Conservation (phyloP, 768 basidiomycete genomes). For the Lactarius sanguifluus region DNA sequence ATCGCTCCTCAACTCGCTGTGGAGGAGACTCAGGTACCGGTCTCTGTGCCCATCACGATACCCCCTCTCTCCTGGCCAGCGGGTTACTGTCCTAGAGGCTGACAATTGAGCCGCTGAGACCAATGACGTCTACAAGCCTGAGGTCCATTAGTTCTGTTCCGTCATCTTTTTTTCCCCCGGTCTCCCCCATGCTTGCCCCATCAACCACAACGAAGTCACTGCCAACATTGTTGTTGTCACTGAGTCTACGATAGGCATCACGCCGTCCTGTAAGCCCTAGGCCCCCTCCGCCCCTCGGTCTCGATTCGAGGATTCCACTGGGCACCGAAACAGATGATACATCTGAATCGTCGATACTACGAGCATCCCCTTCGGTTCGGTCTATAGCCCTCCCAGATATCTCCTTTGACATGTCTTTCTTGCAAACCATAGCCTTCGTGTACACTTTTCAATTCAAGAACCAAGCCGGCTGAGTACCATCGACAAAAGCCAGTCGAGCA, state of each 20-base stretch:
- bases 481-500: constrained; percentile 29
- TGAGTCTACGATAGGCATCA: constrained; percentile 25
- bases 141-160: constrained; percentile 9
- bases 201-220: constrained; percentile 32
- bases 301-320: constrained; percentile 49
- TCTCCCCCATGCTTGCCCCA: constrained; percentile 34
- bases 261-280: constrained; percentile 27
- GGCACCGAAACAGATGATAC: constrained; percentile 66
- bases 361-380: constrained; percentile 66
- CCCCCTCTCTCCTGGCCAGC: not conserved
- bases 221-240: constrained; percentile 27
- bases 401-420: constrained; percentile 73
- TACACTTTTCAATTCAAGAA: constrained; percentile 32
- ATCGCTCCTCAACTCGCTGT: no score
- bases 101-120: constrained; percentile 3
- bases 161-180: not conserved
- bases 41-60: no score
- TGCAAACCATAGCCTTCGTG: constrained; percentile 55
- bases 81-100: not conserved
- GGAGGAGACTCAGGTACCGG: no score
- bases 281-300: constrained; percentile 33
- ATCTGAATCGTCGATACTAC: constrained; percentile 75
- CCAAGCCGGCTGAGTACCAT: constrained; percentile 28
- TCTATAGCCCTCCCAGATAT: constrained; percentile 54
- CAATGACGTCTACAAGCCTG: not conserved